phyloP scores from a whole-genome alignment of 805 yeast genomes.

The Saccharomyces eubayanus region DNA sequence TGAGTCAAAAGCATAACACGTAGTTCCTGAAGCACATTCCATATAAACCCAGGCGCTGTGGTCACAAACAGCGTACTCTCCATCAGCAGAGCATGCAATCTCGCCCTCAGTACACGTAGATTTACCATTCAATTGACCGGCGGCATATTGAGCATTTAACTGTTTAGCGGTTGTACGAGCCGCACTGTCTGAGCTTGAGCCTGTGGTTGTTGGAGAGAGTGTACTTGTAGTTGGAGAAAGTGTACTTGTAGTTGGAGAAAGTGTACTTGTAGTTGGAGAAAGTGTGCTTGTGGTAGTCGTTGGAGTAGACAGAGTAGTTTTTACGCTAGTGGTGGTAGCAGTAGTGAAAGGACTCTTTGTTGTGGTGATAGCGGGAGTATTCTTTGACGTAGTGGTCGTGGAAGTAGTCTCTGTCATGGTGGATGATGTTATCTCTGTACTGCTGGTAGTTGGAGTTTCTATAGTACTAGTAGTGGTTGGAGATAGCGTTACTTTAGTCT shows the following conservation, averaged over 20 bases:
- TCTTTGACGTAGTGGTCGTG: constrained; percentile 4
- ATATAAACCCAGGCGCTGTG: constrained; percentile 49
- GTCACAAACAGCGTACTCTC: constrained; percentile 48
- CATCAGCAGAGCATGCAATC: constrained; percentile 43
- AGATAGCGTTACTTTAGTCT: background rate
- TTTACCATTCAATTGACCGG: constrained; percentile 39
- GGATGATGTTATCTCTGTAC: constrained; percentile 3
- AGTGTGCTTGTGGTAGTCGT: constrained; percentile 5
- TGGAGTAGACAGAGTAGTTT: constrained; percentile 2
- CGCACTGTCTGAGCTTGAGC: constrained; percentile 20
- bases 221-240: constrained; percentile 3
- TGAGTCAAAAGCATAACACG: constrained; percentile 46
- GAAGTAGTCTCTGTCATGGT: too few species aligned
- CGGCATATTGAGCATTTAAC: constrained; percentile 37
- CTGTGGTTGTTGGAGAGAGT: constrained; percentile 2
- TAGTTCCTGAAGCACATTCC: constrained; percentile 55
- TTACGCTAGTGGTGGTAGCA: constrained; percentile 3
- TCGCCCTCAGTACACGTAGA: constrained; percentile 42
- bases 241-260: background rate
- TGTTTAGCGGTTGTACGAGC: constrained; percentile 39
- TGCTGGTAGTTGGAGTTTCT: constrained; percentile 1
- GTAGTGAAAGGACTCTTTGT: background rate
- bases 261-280: constrained; percentile 3
- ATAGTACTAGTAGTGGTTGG: constrained; percentile 5
- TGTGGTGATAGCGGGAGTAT: constrained; percentile 6